Base-by-base conservation (phyloP, 2,329 filamentous ascomycete species). In the Colletotrichum liriopes region DNA sequence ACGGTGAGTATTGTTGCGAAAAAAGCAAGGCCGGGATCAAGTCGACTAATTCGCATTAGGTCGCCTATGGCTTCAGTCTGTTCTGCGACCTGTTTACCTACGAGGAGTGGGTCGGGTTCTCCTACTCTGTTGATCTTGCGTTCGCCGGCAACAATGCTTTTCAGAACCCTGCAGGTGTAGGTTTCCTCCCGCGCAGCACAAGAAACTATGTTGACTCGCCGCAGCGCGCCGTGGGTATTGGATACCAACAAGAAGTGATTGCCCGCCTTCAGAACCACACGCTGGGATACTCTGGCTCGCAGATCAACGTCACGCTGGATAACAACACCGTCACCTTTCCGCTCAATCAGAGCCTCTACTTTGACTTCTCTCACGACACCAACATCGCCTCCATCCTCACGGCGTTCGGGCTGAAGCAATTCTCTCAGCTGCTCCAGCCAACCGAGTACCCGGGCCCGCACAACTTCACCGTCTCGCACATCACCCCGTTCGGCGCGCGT, bases 341-440 rank as follows among this genome's bases (percentile, higher is more conserved):
- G 0, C 82, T 93, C 5, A 89, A 94, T 78, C 93, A 95, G 78
- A 88, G 85, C 29, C 84, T 95, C 20, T 94, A 94, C 80, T 88
- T 95, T 61, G 93, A 95, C 83, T 95, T 95, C 79, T 91, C 89
- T 20, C 93, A 95, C 80, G 93, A 95, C 81, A 92, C 91, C 41
- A 93, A 93, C 78, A 93, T 94, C 72, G 85, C 92, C 76, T 88
- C 88, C 35, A 88, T 94, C 74, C 83, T 95, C 5, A 90, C 92
- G 0, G 93, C 93, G 0, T 93, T 95, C 72, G 93, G 93, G 1
- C 84, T 95, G 58, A 89, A 83, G 3, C 93, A 95, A 77, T 94
- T 95, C 77, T 84, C 86, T 1, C 84, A 88, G 26, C 82, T 88
- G 18, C 84, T 94, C 4, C 89, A 90, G 0, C 83, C 87, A 1